Conservation (phyloP, 1,284 basidiomycete species). For the Trametes polyzona region DNA sequence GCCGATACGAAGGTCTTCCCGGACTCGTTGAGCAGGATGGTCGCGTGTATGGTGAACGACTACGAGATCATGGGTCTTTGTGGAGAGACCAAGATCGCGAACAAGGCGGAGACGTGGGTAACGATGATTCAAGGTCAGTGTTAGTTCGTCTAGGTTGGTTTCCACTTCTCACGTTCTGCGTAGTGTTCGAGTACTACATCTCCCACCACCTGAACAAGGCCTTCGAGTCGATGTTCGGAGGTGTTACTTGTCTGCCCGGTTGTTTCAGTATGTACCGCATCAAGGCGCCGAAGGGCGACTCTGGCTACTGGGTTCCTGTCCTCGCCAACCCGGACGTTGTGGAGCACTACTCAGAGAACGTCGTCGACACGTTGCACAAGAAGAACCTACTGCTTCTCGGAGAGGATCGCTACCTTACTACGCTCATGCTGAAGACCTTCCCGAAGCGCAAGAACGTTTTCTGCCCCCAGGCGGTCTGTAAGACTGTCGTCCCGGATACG, state of each 20-base stretch:
- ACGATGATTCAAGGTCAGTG: slow-evolving; percentile 96
- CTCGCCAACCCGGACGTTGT: slow-evolving; percentile 97
- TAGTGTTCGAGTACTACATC: slow-evolving; percentile 99
- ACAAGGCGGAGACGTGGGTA: slow-evolving; percentile 97
- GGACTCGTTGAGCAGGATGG: slow-evolving; percentile 91
- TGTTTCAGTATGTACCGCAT: slow-evolving; percentile 99
- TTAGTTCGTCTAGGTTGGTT: neutral
- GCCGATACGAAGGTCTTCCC: slow-evolving; percentile 99
- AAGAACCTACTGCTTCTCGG: slow-evolving; percentile 98
- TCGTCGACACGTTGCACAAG: slow-evolving; percentile 98
- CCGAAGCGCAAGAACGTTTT: slow-evolving; percentile 99
- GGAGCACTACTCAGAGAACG: slow-evolving; percentile 97
- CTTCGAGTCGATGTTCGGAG: slow-evolving; percentile 99
- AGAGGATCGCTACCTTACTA: slow-evolving; percentile 98
- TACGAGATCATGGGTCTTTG: slow-evolving; percentile 98
- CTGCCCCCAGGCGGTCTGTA: slow-evolving; percentile 97
- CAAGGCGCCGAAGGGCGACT: slow-evolving; percentile 93
- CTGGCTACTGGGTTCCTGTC: slow-evolving; percentile 98
- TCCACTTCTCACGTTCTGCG: neutral
- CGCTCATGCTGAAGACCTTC: slow-evolving; percentile 97
- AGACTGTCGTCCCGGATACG: slow-evolving; percentile 96
- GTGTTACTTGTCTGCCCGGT: slow-evolving; percentile 98
- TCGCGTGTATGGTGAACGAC: slow-evolving; percentile 94
- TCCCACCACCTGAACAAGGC: slow-evolving; percentile 99
- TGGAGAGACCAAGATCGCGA: slow-evolving; percentile 98